These are phyloP conservation scores for Dactylellina haptotyla DNA, from an alignment of 2,329 filamentous ascomycete species.

Conservation along the genomic window DNA sequence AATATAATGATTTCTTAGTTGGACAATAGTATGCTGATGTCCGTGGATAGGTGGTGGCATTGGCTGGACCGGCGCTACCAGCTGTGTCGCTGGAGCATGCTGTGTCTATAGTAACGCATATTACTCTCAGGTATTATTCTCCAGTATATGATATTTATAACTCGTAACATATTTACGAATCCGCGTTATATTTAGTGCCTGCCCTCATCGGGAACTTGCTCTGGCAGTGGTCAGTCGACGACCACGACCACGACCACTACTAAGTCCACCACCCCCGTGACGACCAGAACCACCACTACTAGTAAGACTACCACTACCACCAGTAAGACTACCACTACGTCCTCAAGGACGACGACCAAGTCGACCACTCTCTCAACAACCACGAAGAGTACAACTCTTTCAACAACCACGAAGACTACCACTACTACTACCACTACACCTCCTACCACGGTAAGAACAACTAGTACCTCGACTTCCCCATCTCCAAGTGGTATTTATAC, in stretches of 20 bases:
- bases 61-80: slow-evolving; percentile 17
- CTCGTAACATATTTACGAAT: too few relatives aligned
- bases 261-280: not conserved
- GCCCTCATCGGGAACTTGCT: not conserved
- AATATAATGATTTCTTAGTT: not conserved
- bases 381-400: slow-evolving; percentile 2
- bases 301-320: slow-evolving; percentile 1
- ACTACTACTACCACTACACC: slow-evolving; percentile 2
- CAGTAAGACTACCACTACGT: not conserved
- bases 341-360: slow-evolving; percentile 5
- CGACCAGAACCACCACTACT: not conserved
- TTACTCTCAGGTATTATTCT: slow-evolving; percentile 18
- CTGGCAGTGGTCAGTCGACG: not conserved
- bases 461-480: slow-evolving; percentile 1
- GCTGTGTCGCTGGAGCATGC: slow-evolving; percentile 9
- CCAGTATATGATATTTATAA: too few relatives aligned
- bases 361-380: not conserved
- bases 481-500: slow-evolving; percentile 41
- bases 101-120: slow-evolving; percentile 21
- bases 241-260: not conserved
- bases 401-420: slow-evolving; percentile 9
- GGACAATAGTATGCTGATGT: not conserved
- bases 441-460: slow-evolving; percentile 6
- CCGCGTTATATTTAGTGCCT: too few relatives aligned
- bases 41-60: slow-evolving; percentile 11